Conservation (phyloP, 1,284 basidiomycete genomes). For the Gymnopus androsaceus region DNA sequence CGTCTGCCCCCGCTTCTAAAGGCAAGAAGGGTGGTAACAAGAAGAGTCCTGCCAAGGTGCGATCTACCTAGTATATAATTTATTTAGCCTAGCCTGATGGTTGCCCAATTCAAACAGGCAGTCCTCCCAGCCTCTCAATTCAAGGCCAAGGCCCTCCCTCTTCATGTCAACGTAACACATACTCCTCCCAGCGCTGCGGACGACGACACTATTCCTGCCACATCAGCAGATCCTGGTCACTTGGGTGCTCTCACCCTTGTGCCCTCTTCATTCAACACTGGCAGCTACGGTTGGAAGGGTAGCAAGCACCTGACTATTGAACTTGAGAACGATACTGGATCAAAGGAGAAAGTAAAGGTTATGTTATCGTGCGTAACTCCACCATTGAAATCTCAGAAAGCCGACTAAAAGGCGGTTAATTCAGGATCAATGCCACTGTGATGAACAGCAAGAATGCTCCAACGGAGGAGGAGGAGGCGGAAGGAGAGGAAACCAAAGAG, state of each 20-base stretch:
- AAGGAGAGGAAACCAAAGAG: slow-evolving; percentile 32
- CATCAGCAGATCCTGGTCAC: slow-evolving; percentile 57
- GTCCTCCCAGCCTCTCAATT: slow-evolving; percentile 55
- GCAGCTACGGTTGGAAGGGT: slow-evolving; percentile 83
- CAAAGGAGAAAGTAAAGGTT: slow-evolving; percentile 72
- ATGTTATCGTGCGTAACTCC: slow-evolving; percentile 62
- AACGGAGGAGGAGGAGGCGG: slow-evolving; percentile 36
- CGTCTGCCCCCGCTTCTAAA: slow-evolving; percentile 27
- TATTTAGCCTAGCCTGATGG: too few relatives aligned
- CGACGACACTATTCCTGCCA: slow-evolving; percentile 35
- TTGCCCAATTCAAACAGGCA: slow-evolving; percentile 40
- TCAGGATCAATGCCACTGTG: slow-evolving; percentile 77
- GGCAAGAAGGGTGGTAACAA: slow-evolving; percentile 42
- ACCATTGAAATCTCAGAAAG: not conserved
- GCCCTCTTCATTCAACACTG: slow-evolving; percentile 65
- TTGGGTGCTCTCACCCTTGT: slow-evolving; percentile 59
- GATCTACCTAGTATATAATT: too few relatives aligned
- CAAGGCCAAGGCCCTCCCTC: slow-evolving; percentile 62
- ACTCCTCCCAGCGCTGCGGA: slow-evolving; percentile 50
- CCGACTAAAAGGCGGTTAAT: not conserved
- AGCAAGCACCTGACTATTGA: slow-evolving; percentile 67
- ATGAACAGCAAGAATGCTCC: slow-evolving; percentile 68
- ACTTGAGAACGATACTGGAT: slow-evolving; percentile 51
- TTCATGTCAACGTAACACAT: slow-evolving; percentile 70
- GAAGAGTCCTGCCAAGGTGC: slow-evolving; percentile 40